Base-by-base conservation (phyloP, 805 yeast species). In the Vanderwaltozyma tropicalis region DNA sequence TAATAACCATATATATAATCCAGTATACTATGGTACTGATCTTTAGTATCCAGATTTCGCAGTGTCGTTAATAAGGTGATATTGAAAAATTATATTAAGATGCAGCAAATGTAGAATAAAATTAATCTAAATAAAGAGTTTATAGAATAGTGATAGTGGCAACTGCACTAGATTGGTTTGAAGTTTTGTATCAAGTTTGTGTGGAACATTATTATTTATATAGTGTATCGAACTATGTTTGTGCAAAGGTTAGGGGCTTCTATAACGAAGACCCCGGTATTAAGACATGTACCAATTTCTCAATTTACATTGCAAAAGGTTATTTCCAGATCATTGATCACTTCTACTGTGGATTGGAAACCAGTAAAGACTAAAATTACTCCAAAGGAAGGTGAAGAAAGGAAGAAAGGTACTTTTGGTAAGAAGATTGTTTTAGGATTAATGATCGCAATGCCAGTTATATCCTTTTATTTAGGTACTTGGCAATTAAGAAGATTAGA, bases 401-500 rank as follows among this genome's bases (percentile, higher is more conserved):
- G 48, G 42, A 66, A 64, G 41, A 49, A 25, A 46, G 50, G 43
- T 38, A 52, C 21, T 1, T 46, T 37, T 48, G 53, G 50, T 54
- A 38, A 56, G 43, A 48, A 52, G 41, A 52, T 66, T 19, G 60
- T 62, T n/a, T 41, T 67, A 20, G 59, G 66, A 0, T 41, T 67
- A 10, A 52, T 68, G 59, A 48, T 67, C 35, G 74, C 89, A 16
- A 89, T 94, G 80, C 98, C 98, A 0, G 68, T 87, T 1, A 69
- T 87, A 2, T 76, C 95, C 10, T 83, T 89, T 55, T 79, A 78
- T 33, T 64, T 92, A 31, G 98, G 97, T 2, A 73, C 87, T 39
- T 92, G 98, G 98, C 98, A 92, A 63, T 76, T 84, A 32, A 67
- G 74, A 49, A 69, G 98, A 46, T 63, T 92, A 35, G 68, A 74